phyloP scores from a whole-genome alignment of 108 stramenopile species.

The Discostella pseudostelligera region DNA sequence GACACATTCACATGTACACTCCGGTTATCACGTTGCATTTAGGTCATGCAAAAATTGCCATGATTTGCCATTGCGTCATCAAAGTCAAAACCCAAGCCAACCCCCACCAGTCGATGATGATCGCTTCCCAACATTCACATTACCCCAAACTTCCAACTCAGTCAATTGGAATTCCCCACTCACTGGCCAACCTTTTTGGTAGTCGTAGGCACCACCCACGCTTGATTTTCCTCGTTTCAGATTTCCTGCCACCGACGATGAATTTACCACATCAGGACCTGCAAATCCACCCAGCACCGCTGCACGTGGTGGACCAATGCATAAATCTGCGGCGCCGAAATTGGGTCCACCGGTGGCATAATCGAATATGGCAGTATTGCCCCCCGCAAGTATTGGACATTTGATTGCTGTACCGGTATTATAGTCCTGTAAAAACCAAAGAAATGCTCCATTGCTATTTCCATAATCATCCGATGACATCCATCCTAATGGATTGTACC shows the following conservation, averaged over 20 bases:
- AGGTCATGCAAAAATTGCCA: too few relatives aligned
- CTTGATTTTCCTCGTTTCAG: slow-evolving; percentile 51
- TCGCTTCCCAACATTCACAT: slow-evolving; percentile 44
- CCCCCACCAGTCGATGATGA: slow-evolving; percentile 22
- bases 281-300: slow-evolving; percentile 85
- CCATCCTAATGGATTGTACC: slow-evolving; percentile 80
- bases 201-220: slow-evolving; percentile 62
- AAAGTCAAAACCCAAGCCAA: slow-evolving; percentile 27
- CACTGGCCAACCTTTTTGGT: slow-evolving; percentile 60
- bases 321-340: slow-evolving; percentile 75
- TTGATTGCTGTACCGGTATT: slow-evolving; percentile 27
- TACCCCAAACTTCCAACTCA: slow-evolving; percentile 80
- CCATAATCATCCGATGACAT: slow-evolving; percentile 73
- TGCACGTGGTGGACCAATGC: slow-evolving; percentile 66
- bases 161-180: slow-evolving; percentile 53
- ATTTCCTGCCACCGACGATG: slow-evolving; percentile 54
- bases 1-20: too few relatives aligned
- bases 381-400: slow-evolving; percentile 57
- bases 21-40: too few relatives aligned
- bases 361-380: slow-evolving; percentile 79
- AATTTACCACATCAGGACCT: slow-evolving; percentile 77
- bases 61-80: too few relatives aligned
- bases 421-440: slow-evolving; percentile 53
- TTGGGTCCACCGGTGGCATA: slow-evolving; percentile 76
- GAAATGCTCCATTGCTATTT: slow-evolving; percentile 67